Evolutionary conservation across 2,329 filamentous ascomycete species (phyloP).

Genomic region (Microdochium paspali): DNA sequence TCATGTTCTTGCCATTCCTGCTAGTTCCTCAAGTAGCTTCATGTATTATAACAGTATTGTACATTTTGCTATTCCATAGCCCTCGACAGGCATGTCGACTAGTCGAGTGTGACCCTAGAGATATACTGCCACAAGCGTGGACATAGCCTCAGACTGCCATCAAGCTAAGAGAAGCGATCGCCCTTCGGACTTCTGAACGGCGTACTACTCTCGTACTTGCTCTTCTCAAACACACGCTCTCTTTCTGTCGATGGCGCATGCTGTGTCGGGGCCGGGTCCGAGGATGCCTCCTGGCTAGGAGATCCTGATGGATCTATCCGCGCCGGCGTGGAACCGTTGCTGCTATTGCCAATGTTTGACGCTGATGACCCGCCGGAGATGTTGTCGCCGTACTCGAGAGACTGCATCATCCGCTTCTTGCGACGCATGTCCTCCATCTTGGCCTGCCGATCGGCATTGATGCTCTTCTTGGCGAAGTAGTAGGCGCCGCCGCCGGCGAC

Average conservation of each 20-base stretch:
- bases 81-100: too few species aligned
- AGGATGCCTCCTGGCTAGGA: constrained; percentile 63
- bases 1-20: too few species aligned
- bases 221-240: constrained; percentile 62
- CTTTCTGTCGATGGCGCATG: constrained; percentile 67
- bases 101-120: too few species aligned
- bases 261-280: constrained; percentile 76
- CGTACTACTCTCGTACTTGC: constrained; percentile 76
- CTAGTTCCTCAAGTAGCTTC: too few species aligned
- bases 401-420: constrained; percentile 50
- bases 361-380: constrained; percentile 22
- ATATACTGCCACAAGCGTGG: too few species aligned
- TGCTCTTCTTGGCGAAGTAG: constrained; percentile 88
- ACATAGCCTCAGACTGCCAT: background rate
- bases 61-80: too few species aligned
- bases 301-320: constrained; percentile 48
- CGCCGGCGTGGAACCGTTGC: constrained; percentile 39
- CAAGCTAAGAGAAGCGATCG: constrained; percentile 67
- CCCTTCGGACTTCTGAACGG: constrained; percentile 75
- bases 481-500: constrained; percentile 84
- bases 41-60: constrained; percentile 3
- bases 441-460: constrained; percentile 78
- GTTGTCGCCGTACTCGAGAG: constrained; percentile 39
- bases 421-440: constrained; percentile 58
- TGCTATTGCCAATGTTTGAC: constrained; percentile 25